Evolutionary conservation across 345 rosid species (phyloP), one percentile per base, ranked within the genome.

Genomic region (Gossypium herbaceum): DNA sequence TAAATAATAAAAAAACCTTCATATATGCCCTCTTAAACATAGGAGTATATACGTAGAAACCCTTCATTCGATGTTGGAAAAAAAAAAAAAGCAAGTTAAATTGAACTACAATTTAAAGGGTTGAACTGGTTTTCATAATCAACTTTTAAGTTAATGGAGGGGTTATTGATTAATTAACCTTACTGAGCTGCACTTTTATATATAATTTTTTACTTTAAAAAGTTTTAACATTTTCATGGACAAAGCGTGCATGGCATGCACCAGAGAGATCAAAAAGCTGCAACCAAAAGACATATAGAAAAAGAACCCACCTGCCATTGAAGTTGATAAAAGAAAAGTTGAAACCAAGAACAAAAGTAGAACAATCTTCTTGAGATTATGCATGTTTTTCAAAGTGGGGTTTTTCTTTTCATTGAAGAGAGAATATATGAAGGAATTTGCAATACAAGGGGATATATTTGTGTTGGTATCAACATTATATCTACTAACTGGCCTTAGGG

Each of bases 1-100:
- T 41, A 6, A 27, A 41, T 59, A 15, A 54, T 17, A 15, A 19
- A 41, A 24, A 24, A 34, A 34, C 86, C 97, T 88, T 29, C 29
- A 25, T 20, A 12, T 15, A 54, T 24, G 6, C 39, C 24, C 17
- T 12, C 13, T 22, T 73, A 17, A 39, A 1, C 52, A 22, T 58
- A 29, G 9, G 9, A 55, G 57, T 20, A 22, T 12, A 12, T 3
- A 12, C 15, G 1, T 12, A 13, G 17, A 27, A 61, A 60, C 64
- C 16, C 41, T 39, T 66, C 45, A 2, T 44, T 16, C 3, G 8
- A 15, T 68, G 41, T 24, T 11, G 19, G 20, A 8, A 15, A 11
- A 25, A 34, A 34, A 3, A 4, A 34, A 0, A 0, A 34, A 34
- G 34, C 55, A 54, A 50, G 63, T 50, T 58, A 16, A 9, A 25